A percentile compares a stretch with the other conserved stretches of the same genome.
phyloP scores from a whole-genome alignment of 441 rosid genomes.

The Omphalea diandra region DNA sequence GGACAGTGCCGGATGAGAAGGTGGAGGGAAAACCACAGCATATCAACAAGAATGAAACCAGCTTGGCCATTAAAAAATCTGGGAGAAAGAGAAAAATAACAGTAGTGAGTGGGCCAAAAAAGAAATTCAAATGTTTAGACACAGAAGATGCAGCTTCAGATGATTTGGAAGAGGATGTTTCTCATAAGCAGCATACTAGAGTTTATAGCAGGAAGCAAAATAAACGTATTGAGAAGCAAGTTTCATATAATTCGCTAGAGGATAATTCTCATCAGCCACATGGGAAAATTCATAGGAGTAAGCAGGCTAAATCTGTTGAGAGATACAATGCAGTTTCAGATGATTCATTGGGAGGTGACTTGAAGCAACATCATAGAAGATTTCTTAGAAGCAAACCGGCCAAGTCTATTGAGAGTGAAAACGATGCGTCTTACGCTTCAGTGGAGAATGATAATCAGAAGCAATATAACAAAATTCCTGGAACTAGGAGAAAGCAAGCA shows the following conservation, averaged over 20 bases:
- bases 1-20: conserved; percentile 44
- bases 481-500: conserved; percentile 35
- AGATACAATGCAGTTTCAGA: conserved; percentile 56
- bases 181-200: conserved; percentile 23
- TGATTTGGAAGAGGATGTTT: conserved; percentile 27
- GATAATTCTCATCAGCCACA: conserved; percentile 22
- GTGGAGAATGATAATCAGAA: conserved; percentile 45
- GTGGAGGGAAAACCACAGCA: conserved; percentile 42
- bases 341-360: conserved; percentile 49
- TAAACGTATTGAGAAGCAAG: conserved; percentile 26
- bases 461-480: conserved; percentile 28
- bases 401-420: conserved; percentile 43
- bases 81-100: conserved; percentile 65
- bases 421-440: conserved; percentile 44
- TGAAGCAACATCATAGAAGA: conserved; percentile 41
- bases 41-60: conserved; percentile 34
- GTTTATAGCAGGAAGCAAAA: conserved; percentile 21
- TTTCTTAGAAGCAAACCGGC: conserved; percentile 42
- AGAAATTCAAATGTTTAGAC: conserved; percentile 43
- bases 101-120: conserved; percentile 38
- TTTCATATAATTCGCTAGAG: conserved; percentile 27
- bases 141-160: conserved; percentile 34
- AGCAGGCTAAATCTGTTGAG: conserved; percentile 26
- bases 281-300: conserved; percentile 20
- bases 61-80: conserved; percentile 46